Evolutionary conservation across 73 alveolate species (phyloP).

Genomic region (Paramecium sonneborni): DNA sequence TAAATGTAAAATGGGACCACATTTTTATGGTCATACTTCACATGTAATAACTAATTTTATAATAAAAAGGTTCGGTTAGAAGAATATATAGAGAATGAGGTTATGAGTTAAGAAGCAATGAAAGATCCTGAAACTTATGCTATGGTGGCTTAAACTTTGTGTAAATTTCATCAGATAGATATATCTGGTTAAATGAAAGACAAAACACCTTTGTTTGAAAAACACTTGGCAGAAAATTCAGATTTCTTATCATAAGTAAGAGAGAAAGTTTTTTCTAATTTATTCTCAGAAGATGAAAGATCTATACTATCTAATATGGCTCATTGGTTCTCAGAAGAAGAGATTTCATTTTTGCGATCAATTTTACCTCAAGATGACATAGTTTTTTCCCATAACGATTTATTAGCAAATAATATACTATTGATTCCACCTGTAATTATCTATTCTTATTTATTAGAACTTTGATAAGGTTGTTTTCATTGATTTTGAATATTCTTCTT

Average conservation of each 20-base stretch:
- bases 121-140: constrained; percentile 30
- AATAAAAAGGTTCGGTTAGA: constrained; percentile 56
- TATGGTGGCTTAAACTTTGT: constrained; percentile 52
- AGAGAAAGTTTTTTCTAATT: not conserved
- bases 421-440: constrained; percentile 42
- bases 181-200: not conserved
- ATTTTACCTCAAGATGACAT: constrained; percentile 42
- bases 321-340: constrained; percentile 57
- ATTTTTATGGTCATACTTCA: constrained; percentile 46
- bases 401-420: constrained; percentile 60
- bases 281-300: constrained; percentile 6
- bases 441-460: not conserved
- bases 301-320: not conserved
- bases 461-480: constrained; percentile 53
- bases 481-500: constrained; percentile 58
- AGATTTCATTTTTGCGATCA: not conserved
- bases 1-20: constrained; percentile 54
- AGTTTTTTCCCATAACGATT: constrained; percentile 66
- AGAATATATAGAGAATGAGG: constrained; percentile 53
- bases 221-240: constrained; percentile 1
- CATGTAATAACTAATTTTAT: not conserved
- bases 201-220: constrained; percentile 19
- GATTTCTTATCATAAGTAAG: not conserved
- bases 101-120: constrained; percentile 56
- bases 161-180: constrained; percentile 58